Evolutionary conservation across 441 rosid species (phyloP), one percentile per base, ranked within the genome.

Genomic region (Daphne laureola): DNA sequence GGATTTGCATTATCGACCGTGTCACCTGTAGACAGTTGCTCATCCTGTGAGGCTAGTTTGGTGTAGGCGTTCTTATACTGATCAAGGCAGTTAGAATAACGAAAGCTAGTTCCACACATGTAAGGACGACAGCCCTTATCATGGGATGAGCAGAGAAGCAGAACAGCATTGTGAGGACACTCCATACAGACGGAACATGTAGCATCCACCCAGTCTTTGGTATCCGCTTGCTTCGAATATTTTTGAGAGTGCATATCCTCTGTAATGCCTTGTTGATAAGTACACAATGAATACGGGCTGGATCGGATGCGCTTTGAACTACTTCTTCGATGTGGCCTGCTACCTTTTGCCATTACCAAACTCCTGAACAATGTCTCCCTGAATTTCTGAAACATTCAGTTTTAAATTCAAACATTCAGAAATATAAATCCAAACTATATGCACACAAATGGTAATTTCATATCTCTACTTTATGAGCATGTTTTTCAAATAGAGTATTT

Each of bases 151-250:
- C 98, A 92, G 46, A 92, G 94, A 41, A 92, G 86, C 67, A 92
- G 97, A 68, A 92, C 98, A 57, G 96, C 97, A 47, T 89, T 89
- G 72, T 92, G 98, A 0, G 98, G 98, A 64, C 76, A 84, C 74
- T 92, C 98, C 96, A 92, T 89, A 72, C 98, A 92, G 62, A 89
- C 97, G 14, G 98, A 83, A 61, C 98, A 92, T 14, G 81, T 83
- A 14, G 78, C 90, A 55, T 80, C 88, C 67, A 79, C 94, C 92
- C 91, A 92, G 58, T 84, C 98, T 64, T 74, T 78, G 75, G 73
- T 81, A 45, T 82, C 86, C 64, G 75, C 51, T 49, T 54, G 58
- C 66, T 74, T 83, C 18, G 82, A 55, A 68, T 78, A 80, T 55
- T 74, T 80, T 70, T 72, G 52, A 4, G 76, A 54, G 61, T 71